These are phyloP conservation scores for Chlamydomonas reinhardtii DNA, from an alignment of 163 green algal species.

Conservation along the genomic window DNA sequence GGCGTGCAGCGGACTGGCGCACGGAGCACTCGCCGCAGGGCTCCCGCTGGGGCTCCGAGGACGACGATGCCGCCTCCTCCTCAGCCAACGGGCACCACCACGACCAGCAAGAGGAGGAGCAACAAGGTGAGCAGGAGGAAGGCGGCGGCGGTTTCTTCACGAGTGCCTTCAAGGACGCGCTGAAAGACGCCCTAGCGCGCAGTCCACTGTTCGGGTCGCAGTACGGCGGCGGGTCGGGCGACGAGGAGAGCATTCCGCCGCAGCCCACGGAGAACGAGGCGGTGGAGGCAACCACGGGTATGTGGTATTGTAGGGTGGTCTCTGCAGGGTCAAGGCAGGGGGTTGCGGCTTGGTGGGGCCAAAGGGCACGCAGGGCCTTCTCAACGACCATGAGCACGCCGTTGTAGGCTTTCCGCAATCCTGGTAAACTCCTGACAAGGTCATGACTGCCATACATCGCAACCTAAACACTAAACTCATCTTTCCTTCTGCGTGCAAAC, in stretches of 20 bases:
- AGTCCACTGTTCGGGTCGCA: no score
- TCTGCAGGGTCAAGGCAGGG: no score
- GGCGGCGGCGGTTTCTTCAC: constrained; percentile 14
- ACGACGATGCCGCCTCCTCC: background rate
- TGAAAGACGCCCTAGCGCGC: constrained; percentile 18
- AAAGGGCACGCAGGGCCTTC: no score
- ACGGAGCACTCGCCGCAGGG: background rate
- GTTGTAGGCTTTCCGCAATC: no score
- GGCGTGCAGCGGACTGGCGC: background rate
- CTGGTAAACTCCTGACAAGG: no score
- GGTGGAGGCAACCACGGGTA: background rate
- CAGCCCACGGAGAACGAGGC: constrained; percentile 16
- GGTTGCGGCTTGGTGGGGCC: no score
- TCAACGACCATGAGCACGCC: no score
- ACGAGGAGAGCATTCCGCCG: constrained; percentile 12
- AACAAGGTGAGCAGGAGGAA: background rate
- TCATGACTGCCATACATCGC: no score
- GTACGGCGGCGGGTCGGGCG: background rate
- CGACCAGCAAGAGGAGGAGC: background rate
- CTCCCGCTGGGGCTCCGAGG: background rate
- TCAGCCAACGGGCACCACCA: background rate
- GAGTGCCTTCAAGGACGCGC: constrained; percentile 16
- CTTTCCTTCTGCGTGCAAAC: no score
- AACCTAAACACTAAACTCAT: no score
- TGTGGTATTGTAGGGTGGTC: no score